Evolutionary conservation across 169 alveolate species (phyloP).

Genomic region (Babesia gibsoni): DNA sequence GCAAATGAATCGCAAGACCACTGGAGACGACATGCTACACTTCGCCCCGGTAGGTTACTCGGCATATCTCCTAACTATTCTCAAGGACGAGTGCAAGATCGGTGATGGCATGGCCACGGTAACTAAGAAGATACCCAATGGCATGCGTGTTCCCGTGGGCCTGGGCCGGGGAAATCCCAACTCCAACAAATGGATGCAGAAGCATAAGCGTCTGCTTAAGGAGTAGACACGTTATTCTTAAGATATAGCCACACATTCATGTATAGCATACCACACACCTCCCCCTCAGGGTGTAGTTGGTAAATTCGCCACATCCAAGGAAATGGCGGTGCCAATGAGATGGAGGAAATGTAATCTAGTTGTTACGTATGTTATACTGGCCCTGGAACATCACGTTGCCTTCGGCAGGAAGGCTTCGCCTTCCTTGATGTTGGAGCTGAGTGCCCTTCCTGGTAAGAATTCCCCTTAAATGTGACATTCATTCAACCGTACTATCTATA

Average conservation of each 20-base stretch:
- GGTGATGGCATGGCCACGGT: slow-evolving; percentile 2
- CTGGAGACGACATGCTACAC: slow-evolving; percentile 27
- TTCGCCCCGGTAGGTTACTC: slow-evolving; percentile 48
- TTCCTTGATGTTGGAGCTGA: slow-evolving; percentile 50
- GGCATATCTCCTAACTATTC: background rate
- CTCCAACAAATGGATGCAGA: slow-evolving; percentile 64
- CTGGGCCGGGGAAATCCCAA: slow-evolving; percentile 67
- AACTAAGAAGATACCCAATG: background rate
- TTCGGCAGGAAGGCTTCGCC: slow-evolving; percentile 18
- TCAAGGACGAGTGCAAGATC: slow-evolving; percentile 21
- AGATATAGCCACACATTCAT: background rate
- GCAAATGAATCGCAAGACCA: slow-evolving; percentile 40
- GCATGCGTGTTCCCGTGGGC: slow-evolving; percentile 39
- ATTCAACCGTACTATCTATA: too few relatives aligned
- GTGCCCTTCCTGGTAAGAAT: slow-evolving; percentile 58
- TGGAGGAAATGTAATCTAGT: background rate
- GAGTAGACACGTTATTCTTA: background rate
- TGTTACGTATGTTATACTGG: background rate
- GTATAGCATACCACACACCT: background rate
- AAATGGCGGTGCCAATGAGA: slow-evolving; percentile 4
- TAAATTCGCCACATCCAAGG: slow-evolving; percentile 6
- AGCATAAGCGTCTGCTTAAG: slow-evolving; percentile 45
- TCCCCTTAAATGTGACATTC: too few relatives aligned
- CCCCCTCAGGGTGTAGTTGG: background rate
- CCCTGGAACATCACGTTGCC: background rate